Evolutionary conservation across 352 stramenopile species (phyloP).

Genomic region (Phytopythium boreale): DNA sequence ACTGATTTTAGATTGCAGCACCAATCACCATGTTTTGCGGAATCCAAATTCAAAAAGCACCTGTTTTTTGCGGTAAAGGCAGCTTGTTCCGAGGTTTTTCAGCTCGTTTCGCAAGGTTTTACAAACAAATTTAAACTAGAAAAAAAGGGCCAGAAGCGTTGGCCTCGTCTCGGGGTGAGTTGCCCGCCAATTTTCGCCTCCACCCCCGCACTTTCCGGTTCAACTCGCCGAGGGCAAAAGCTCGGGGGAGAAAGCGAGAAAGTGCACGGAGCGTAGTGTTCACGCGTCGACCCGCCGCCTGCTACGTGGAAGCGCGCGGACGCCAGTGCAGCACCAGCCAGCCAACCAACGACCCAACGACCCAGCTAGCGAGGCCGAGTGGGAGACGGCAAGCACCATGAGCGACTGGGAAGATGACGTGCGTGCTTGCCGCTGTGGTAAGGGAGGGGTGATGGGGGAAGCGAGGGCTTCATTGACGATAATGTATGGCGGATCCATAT

Average conservation of each 20-base stretch:
- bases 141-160: too few relatives aligned
- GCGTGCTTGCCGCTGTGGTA: constrained; percentile 9
- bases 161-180: background rate
- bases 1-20: too few relatives aligned
- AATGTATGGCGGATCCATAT: background rate
- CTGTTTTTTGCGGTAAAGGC: background rate
- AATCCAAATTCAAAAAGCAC: background rate
- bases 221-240: constrained; percentile 6
- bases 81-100: background rate
- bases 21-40: too few relatives aligned
- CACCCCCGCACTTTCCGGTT: constrained; percentile 3
- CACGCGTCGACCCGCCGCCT: too few relatives aligned
- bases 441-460: background rate
- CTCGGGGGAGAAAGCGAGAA: background rate
- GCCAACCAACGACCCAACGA: background rate
- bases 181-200: background rate
- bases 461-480: background rate
- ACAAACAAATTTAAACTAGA: background rate
- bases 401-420: constrained; percentile 54
- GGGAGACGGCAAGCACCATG: constrained; percentile 19
- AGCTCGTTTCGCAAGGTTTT: background rate
- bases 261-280: background rate
- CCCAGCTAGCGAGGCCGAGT: background rate
- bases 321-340: background rate
- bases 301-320: background rate